phyloP scores from a whole-genome alignment of 2,329 filamentous ascomycete species.

The Furcasterigmium furcatum region DNA sequence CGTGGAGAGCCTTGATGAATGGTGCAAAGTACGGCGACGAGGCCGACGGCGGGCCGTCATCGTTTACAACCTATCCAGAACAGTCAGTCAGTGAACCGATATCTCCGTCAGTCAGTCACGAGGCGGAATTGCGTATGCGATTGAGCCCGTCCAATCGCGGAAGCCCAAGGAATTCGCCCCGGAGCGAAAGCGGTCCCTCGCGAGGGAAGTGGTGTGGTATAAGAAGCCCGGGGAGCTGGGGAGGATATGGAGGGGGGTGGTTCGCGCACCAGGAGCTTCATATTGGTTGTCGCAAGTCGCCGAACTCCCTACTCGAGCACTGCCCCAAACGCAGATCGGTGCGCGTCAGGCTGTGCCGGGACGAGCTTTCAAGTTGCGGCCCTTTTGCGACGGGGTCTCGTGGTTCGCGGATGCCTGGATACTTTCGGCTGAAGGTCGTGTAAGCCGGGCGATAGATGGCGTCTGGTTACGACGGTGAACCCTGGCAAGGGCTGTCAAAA shows the following conservation, averaged over 20 bases:
- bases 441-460: constrained; percentile 1
- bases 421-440: constrained; percentile 1
- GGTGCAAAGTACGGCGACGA: constrained; percentile 58
- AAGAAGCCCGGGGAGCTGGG: neutral
- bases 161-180: neutral
- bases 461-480: neutral
- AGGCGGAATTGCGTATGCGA: neutral
- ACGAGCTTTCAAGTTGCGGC: neutral
- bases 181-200: neutral
- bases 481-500: neutral
- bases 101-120: no score
- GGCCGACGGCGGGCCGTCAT: constrained; percentile 58
- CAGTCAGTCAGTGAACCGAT: constrained; percentile 3
- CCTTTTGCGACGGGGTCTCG: constrained; percentile 1
- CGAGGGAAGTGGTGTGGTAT: neutral
- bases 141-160: neutral
- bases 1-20: constrained; percentile 47
- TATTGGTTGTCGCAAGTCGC: constrained; percentile 1
- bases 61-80: constrained; percentile 37
- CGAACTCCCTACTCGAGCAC: neutral
- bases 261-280: constrained; percentile 2
- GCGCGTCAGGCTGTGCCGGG: neutral
- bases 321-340: neutral
- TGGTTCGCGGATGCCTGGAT: constrained; percentile 1
- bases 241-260: neutral